A percentile compares a stretch with the other conserved stretches of the same genome.
Conservation (phyloP, 2,329 filamentous ascomycete genomes). For the Gaeumannomyces tritici region DNA sequence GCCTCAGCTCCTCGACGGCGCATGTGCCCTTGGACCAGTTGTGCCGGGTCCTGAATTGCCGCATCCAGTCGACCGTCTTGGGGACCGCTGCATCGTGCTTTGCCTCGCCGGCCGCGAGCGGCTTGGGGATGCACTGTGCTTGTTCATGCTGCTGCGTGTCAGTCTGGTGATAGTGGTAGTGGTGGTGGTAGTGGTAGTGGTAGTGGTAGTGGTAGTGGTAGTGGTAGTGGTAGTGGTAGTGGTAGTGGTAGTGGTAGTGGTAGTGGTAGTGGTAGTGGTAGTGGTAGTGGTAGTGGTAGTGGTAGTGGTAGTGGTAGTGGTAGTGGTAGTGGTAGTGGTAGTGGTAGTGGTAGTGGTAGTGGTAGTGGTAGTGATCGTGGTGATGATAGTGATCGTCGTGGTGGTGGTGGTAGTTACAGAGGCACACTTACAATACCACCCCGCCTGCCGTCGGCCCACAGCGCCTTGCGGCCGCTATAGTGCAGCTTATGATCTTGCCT, state of each 20-base stretch:
- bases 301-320: too few relatives aligned
- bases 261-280: too few relatives aligned
- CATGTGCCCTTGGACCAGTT: slow-evolving; percentile 86
- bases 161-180: slow-evolving; percentile 28
- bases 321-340: too few relatives aligned
- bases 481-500: slow-evolving; percentile 25
- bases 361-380: too few relatives aligned
- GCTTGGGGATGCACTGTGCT: slow-evolving; percentile 20
- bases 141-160: not conserved
- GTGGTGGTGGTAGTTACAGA: too few relatives aligned
- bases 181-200: too few relatives aligned
- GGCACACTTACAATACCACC: slow-evolving; percentile 31
- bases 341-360: too few relatives aligned
- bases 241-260: too few relatives aligned
- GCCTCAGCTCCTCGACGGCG: slow-evolving; percentile 64
- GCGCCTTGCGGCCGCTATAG: slow-evolving; percentile 30
- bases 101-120: slow-evolving; percentile 4
- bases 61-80: slow-evolving; percentile 69
- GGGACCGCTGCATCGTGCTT: slow-evolving; percentile 32
- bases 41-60: slow-evolving; percentile 76
- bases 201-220: too few relatives aligned
- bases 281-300: too few relatives aligned
- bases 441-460: slow-evolving; percentile 36
- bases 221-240: too few relatives aligned
- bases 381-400: too few relatives aligned